Evolutionary conservation across 331 rosid species (phyloP).

Genomic region (Saraca asoca): DNA sequence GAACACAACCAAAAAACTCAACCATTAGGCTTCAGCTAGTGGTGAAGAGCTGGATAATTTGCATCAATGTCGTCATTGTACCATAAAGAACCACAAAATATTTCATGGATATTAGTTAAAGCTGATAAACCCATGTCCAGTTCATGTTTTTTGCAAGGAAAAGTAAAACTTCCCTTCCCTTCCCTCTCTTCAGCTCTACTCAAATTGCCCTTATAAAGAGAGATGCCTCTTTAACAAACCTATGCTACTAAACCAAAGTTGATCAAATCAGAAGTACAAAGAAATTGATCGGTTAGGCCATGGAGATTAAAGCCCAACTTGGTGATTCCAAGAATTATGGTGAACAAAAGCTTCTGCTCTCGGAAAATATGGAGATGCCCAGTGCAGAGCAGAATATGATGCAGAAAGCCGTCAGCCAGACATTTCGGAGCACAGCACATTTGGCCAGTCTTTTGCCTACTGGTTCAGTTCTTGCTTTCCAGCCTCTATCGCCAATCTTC

Average conservation of each 20-base stretch:
- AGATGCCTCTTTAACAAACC: constrained; percentile 20
- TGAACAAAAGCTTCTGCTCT: constrained; percentile 56
- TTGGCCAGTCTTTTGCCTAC: constrained; percentile 91
- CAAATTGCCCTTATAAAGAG: constrained; percentile 33
- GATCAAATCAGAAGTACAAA: constrained; percentile 31
- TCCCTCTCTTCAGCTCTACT: constrained; percentile 38
- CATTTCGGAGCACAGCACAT: constrained; percentile 80
- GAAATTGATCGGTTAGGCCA: constrained; percentile 25
- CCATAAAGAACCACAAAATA: constrained; percentile 18
- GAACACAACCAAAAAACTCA: too few species aligned
- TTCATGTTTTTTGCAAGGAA: constrained; percentile 66
- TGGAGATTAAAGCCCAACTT: constrained; percentile 52
- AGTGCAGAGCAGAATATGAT: constrained; percentile 47
- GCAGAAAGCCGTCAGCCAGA: constrained; percentile 77
- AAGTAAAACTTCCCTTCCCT: constrained; percentile 33
- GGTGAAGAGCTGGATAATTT: too few species aligned
- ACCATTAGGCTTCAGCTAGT: too few species aligned
- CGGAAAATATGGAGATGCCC: constrained; percentile 44
- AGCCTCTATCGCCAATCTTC: constrained; percentile 77
- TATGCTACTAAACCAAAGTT: constrained; percentile 11
- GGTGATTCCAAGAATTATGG: constrained; percentile 29
- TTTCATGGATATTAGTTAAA: constrained; percentile 30
- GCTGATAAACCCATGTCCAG: constrained; percentile 19
- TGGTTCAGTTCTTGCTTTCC: constrained; percentile 84
- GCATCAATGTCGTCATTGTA: too few species aligned